Evolutionary conservation across 768 basidiomycete genomes (phyloP).

Genomic region (Tricholoma matsutake): DNA sequence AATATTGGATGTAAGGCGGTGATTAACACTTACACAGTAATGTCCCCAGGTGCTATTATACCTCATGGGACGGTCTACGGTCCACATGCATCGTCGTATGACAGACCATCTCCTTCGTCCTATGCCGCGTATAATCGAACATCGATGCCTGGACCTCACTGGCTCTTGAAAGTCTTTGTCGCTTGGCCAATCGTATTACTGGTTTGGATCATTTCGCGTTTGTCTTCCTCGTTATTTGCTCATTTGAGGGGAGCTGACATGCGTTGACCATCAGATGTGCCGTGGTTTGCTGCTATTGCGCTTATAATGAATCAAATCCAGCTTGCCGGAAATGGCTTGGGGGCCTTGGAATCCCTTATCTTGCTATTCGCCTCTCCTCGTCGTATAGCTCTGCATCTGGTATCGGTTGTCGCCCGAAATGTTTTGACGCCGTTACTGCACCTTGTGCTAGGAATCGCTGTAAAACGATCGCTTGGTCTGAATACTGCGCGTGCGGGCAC

Average conservation of each 20-base stretch:
- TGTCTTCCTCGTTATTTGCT: not conserved
- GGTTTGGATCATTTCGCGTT: conserved; percentile 34
- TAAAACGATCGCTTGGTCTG: conserved; percentile 40
- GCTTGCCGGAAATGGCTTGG: conserved; percentile 22
- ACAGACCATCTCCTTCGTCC: conserved; percentile 32
- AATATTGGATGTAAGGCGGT: conserved; percentile 35
- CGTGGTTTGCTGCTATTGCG: conserved; percentile 40
- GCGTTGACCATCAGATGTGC: conserved; percentile 29
- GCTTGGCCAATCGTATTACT: conserved; percentile 38
- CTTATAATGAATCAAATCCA: conserved; percentile 35
- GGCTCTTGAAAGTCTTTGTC: conserved; percentile 32
- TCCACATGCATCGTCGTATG: conserved; percentile 44
- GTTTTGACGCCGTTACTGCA: conserved; percentile 35
- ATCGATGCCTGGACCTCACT: conserved; percentile 27
- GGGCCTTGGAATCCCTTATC: conserved; percentile 39
- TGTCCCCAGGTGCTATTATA: conserved; percentile 39
- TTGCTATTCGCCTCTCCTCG: conserved; percentile 40
- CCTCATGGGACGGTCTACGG: conserved; percentile 38
- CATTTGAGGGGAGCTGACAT: not conserved
- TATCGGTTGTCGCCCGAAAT: conserved; percentile 39
- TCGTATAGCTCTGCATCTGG: conserved; percentile 37
- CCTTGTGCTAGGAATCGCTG: conserved; percentile 34
- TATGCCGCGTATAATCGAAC: conserved; percentile 41
- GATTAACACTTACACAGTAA: conserved; percentile 41
- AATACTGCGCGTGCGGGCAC: conserved; percentile 26